These are phyloP conservation scores for Apiotrichum laibachii DNA, from an alignment of 1,284 basidiomycete genomes.

Conservation along the genomic window DNA sequence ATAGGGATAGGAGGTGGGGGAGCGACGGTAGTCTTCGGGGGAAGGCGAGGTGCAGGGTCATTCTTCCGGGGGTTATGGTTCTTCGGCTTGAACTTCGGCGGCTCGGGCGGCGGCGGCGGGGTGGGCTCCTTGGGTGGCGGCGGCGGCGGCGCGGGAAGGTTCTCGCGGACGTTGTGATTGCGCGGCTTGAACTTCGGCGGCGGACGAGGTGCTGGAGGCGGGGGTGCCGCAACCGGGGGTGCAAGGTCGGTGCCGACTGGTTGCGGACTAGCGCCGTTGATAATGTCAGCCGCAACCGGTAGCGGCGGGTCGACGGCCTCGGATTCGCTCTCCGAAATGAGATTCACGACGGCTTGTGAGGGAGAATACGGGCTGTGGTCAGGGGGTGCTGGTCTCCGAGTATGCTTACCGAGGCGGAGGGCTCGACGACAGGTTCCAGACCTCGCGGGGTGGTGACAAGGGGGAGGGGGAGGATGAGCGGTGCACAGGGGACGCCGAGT, in stretches of 20 bases:
- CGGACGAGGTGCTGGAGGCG: not conserved
- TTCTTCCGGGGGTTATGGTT: constrained; percentile 5
- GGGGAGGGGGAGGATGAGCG: not conserved
- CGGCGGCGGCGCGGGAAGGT: not conserved
- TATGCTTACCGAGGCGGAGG: not conserved
- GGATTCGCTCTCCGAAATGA: not conserved
- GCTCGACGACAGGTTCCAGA: not conserved
- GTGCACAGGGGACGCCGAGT: not conserved
- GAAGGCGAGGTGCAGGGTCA: not conserved
- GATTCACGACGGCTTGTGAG: not conserved
- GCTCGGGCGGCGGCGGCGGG: not conserved
- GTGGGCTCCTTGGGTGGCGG: not conserved
- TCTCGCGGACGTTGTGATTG: constrained; percentile 3
- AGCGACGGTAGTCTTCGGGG: not conserved
- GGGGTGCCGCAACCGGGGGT: no score
- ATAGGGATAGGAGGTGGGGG: no score
- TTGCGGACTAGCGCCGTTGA: no score
- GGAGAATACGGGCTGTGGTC: not conserved
- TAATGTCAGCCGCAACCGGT: not conserved
- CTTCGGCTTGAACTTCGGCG: not conserved
- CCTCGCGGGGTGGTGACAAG: not conserved
- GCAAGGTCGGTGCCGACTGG: no score
- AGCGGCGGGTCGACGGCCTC: not conserved
- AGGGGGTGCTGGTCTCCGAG: not conserved
- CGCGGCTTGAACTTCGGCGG: constrained; percentile 2